Conservation (phyloP, 2,329 filamentous ascomycete species). For the Exophiala lecanii-corni region DNA sequence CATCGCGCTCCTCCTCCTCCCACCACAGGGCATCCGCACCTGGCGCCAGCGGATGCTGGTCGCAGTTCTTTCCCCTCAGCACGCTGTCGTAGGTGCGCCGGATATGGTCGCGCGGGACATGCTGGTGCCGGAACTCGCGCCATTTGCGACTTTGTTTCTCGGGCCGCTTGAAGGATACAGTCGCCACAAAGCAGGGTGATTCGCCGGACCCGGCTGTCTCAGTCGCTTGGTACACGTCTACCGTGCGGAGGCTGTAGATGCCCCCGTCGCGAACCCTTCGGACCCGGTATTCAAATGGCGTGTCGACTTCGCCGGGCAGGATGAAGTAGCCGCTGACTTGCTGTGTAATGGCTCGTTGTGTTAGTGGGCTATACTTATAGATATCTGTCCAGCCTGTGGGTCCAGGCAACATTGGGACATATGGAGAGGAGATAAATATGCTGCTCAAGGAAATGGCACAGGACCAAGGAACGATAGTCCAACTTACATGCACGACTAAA, state of each 20-base stretch:
- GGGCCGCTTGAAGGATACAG: constrained; percentile 23
- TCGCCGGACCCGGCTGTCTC: constrained; percentile 7
- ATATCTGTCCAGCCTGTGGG: no score
- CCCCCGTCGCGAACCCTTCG: constrained; percentile 48
- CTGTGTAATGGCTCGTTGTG: constrained; percentile 29
- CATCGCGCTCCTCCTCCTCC: constrained; percentile 28
- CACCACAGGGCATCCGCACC: constrained; percentile 36
- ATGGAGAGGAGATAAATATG: no score
- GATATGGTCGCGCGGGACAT: constrained; percentile 26
- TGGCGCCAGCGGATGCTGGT: constrained; percentile 34
- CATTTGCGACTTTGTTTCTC: constrained; percentile 17
- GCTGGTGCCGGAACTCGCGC: constrained; percentile 15
- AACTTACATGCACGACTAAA: constrained; percentile 48
- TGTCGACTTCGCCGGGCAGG: constrained; percentile 41
- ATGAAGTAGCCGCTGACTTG: constrained; percentile 52
- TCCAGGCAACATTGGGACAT: no score
- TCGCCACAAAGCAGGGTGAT: constrained; percentile 20
- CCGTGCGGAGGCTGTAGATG: constrained; percentile 49
- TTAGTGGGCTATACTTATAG: no score
- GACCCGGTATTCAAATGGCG: constrained; percentile 50
- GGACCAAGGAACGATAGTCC: no score
- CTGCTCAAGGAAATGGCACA: no score
- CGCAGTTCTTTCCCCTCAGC: constrained; percentile 30
- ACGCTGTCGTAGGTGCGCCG: constrained; percentile 31
- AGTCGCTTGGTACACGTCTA: constrained; percentile 48